A percentile compares a stretch with the other conserved stretches of the same genome.
Conservation (phyloP, 441 rosid genomes). For the Hypseocharis bilobata region DNA sequence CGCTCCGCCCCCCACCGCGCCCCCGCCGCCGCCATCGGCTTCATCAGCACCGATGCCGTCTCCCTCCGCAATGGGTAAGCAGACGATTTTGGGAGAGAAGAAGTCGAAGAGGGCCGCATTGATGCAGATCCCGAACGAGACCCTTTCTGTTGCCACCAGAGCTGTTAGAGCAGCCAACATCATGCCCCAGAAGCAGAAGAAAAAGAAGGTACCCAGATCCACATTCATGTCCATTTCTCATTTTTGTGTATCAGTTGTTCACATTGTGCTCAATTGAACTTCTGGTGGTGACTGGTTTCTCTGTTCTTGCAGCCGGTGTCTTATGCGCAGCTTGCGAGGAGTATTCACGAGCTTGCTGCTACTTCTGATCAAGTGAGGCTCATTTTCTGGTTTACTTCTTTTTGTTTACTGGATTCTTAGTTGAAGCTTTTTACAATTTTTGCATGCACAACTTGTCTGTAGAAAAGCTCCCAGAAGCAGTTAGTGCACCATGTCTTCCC, state of each 20-base stretch:
- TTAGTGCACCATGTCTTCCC: slow-evolving; percentile 87
- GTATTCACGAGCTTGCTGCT: slow-evolving; percentile 93
- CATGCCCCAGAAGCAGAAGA: slow-evolving; percentile 61
- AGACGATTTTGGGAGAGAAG: slow-evolving; percentile 51
- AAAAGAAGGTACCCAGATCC: slow-evolving; percentile 26
- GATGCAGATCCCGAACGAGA: slow-evolving; percentile 87
- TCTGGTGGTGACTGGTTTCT: background rate
- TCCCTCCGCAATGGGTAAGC: slow-evolving; percentile 20
- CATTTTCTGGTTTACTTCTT: slow-evolving; percentile 1
- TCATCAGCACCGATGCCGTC: slow-evolving; percentile 15
- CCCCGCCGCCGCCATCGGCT: slow-evolving; percentile 43
- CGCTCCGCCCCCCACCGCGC: slow-evolving; percentile 15
- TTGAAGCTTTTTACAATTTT: slow-evolving; percentile 4
- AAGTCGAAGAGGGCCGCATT: slow-evolving; percentile 71
- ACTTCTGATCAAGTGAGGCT: slow-evolving; percentile 76
- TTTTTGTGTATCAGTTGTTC: background rate
- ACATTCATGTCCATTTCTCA: background rate
- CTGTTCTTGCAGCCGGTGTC: slow-evolving; percentile 72
- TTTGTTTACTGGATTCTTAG: background rate
- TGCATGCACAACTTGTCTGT: slow-evolving; percentile 14
- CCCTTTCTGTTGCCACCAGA: slow-evolving; percentile 85
- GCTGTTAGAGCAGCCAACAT: slow-evolving; percentile 54
- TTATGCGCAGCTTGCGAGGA: slow-evolving; percentile 93
- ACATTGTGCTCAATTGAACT: background rate
- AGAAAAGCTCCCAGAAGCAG: slow-evolving; percentile 94